These are phyloP conservation scores for Gelatoporia subvermispora DNA, from an alignment of 768 basidiomycete genomes.

Conservation along the genomic window DNA sequence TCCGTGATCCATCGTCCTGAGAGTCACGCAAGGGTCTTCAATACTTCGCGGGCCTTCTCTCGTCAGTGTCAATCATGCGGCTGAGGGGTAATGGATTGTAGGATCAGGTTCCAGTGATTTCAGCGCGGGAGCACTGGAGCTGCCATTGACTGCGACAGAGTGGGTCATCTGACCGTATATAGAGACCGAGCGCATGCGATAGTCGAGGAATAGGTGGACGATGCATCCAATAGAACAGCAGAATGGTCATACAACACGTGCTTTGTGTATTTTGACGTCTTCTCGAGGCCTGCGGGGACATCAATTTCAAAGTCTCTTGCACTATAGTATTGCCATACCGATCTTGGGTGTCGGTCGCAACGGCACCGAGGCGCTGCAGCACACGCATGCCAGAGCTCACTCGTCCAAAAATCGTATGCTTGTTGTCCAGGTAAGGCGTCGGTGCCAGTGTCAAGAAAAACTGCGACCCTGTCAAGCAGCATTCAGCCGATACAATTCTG, in stretches of 20 bases:
- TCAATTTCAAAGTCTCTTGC: background rate
- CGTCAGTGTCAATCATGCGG: too few relatives aligned
- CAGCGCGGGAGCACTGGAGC: too few relatives aligned
- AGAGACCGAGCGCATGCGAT: too few relatives aligned
- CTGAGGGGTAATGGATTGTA: too few relatives aligned
- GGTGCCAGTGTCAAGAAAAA: constrained; percentile 88
- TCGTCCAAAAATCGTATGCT: constrained; percentile 88
- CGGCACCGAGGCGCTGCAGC: constrained; percentile 85
- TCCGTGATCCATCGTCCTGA: too few relatives aligned
- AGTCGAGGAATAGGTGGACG: too few relatives aligned
- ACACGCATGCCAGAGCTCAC: constrained; percentile 90
- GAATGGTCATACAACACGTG: constrained; percentile 29
- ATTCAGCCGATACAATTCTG: background rate
- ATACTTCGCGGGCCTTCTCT: too few relatives aligned
- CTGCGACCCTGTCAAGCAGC: constrained; percentile 69
- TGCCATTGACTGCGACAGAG: too few relatives aligned
- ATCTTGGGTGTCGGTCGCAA: constrained; percentile 85
- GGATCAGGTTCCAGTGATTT: too few relatives aligned
- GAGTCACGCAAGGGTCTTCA: too few relatives aligned
- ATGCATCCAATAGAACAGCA: background rate
- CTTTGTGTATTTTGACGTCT: constrained; percentile 89
- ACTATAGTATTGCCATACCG: constrained; percentile 41
- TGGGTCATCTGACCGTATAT: too few relatives aligned
- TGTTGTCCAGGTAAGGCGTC: constrained; percentile 79
- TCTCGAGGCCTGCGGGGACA: constrained; percentile 47